Base-by-base conservation (phyloP, 2,329 filamentous ascomycete species). In the Ascochyta pisi region DNA sequence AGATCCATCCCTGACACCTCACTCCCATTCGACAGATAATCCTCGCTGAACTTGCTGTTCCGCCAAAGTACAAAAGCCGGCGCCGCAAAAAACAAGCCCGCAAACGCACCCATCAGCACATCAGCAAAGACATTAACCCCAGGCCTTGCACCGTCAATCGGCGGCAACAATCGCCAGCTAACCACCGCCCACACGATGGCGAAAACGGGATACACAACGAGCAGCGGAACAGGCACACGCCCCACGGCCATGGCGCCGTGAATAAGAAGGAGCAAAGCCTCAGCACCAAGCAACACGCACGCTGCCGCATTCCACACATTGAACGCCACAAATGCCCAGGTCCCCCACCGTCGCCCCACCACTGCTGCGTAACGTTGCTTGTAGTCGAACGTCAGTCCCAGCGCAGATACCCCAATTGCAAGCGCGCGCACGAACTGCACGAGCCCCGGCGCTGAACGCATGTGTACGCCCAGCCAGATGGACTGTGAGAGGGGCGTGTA, bases 401-500 rank as follows among this genome's bases (percentile, higher is more conserved):
- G 34, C n/a, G 52, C 57, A 2, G 57, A 56, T 4, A 60, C 52
- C 2, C 41, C 52, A n/a, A 57, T 60, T 4, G 52, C 57, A 4
- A 56, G 48, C 1, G 57, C 57, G 26, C 52, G 48, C 16, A 60
- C 52, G 7, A 56, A 27, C 15, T 48, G 33, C 12, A 44, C 23
- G 23, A 42, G 12, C 1, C 56, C 52, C 0, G 37, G 12, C 8
- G 33, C 10, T 6, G 29, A 31, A 1, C 16, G 34, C n/a, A 56
- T 37, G 31, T 60, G 27, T 2, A 48, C 35, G 40, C 38, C 19
- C 3, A 57, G 16, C 57, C 57, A 60, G 38, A 53, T 60, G 4
- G 57, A 29, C 13, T 53, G 52, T 16, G 52, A 60, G 31, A 59
- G 37, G 27, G 57, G 57, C 22, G 48, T 56, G 43, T 57, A 60